Base-by-base conservation (phyloP, 371 early-diverging fungal genomes). In the Mucor ambiguus region DNA sequence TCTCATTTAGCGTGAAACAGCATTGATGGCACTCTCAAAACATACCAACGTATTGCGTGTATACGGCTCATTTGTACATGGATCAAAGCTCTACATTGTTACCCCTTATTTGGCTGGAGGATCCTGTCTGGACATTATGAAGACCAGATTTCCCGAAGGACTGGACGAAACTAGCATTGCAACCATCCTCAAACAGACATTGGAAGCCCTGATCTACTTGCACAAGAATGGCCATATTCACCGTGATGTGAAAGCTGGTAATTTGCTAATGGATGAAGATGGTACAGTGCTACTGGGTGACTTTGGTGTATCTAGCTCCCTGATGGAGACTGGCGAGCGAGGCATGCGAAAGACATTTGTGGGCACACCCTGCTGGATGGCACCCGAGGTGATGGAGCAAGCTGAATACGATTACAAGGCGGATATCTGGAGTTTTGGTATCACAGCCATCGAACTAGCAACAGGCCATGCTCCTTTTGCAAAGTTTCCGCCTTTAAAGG, bases 361-460 rank as follows among this genome's bases (percentile, higher is more conserved):
- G 14, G 96, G 95, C 18, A 94, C 94, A 63, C 95, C 94, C 18
- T 94, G 94, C 67, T 94, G 93, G 94, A 96, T 96, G 93, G 96
- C 95, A 11, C 93, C 93, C 14, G 93, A 89, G 64, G 89, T 92
- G 8, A 88, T 90, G 89, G 88, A 89, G 69, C 80, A 90, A 70
- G 85, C 87, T 8, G 92, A 90, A 9, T 95, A 96, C 75, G 92
- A 93, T 68, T 91, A 86, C 71, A 93, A 93, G 75, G 96, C 95
- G 0, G 97, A 96, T 74, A 94, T 95, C 60, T 96, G 96, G 95
- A 90, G 91, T 62, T 93, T 96, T 79, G 97, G 97, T 59, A 95
- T 96, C 43, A 95, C 95, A 10, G 89, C 93, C 0, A 77, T 95
- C 44, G 97, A 96, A 71, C 79, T 96, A 35, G 94, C 96, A 20